Conservation (phyloP, 305 asterid genomes). For the Petunia hybrid region DNA sequence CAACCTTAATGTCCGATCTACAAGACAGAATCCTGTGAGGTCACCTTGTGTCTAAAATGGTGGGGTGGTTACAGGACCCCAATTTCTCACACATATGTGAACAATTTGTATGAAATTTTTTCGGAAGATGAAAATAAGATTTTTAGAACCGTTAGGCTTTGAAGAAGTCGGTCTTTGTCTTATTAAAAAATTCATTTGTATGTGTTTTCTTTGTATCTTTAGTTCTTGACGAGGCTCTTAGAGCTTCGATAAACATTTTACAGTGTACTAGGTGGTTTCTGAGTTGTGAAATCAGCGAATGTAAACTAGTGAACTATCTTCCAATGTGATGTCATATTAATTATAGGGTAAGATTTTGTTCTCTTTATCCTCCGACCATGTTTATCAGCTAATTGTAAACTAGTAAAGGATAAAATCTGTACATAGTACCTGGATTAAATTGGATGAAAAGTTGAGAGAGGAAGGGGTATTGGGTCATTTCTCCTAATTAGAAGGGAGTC, state of each 20-base stretch:
- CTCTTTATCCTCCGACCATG: not conserved
- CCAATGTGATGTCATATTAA: not conserved
- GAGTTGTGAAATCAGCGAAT: not conserved
- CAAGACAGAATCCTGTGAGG: conserved; percentile 92
- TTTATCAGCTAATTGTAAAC: too few species aligned
- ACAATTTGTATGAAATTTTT: conserved; percentile 18
- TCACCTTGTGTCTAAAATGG: not conserved
- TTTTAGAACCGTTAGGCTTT: not conserved
- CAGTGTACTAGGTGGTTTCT: not conserved
- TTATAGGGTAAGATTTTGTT: not conserved
- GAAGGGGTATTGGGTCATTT: too few species aligned
- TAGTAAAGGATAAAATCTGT: too few species aligned
- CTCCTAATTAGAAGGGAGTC: too few species aligned
- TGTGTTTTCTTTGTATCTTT: not conserved
- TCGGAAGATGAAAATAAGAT: not conserved
- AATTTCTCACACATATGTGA: not conserved
- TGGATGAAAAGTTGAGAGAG: too few species aligned
- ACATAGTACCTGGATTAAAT: too few species aligned
- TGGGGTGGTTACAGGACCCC: not conserved
- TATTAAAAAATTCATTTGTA: not conserved
- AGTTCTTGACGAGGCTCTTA: not conserved
- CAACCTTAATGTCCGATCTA: conserved; percentile 79
- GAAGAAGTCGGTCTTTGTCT: not conserved
- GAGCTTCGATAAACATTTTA: not conserved
- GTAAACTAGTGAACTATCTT: conserved; percentile 8